Conservation (phyloP, 768 basidiomycete genomes). For the Boletellus emodensis region DNA sequence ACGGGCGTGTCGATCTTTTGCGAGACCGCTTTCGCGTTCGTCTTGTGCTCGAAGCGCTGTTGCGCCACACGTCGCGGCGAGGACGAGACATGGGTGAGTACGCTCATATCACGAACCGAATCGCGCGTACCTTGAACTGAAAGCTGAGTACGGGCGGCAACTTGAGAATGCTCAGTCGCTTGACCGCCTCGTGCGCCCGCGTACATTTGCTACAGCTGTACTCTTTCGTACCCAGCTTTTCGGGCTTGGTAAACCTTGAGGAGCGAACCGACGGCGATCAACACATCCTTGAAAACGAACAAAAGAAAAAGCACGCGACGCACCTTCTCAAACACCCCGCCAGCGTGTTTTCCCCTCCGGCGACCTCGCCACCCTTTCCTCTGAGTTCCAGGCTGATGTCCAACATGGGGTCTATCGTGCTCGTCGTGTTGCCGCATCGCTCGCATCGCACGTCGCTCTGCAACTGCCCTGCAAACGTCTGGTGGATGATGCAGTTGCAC, state of each 20-base stretch:
- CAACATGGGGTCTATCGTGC: conserved; percentile 82
- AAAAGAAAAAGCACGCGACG: conserved; percentile 3
- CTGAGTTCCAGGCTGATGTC: conserved; percentile 87
- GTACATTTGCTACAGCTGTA: conserved; percentile 84
- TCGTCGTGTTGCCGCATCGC: conserved; percentile 73
- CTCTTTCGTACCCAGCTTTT: conserved; percentile 77
- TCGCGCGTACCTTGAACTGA: conserved; percentile 79
- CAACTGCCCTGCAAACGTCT: conserved; percentile 80
- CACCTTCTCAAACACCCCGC: conserved; percentile 73
- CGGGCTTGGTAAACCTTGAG: conserved; percentile 75
- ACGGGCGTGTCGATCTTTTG: conserved; percentile 84
- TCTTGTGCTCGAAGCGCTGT: conserved; percentile 91
- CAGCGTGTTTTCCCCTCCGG: conserved; percentile 61
- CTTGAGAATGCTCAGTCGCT: conserved; percentile 78
- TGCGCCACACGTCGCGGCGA: not conserved
- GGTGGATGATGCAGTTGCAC: conserved; percentile 90
- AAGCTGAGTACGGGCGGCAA: conserved; percentile 89
- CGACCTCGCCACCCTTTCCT: conserved; percentile 42
- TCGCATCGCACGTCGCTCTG: conserved; percentile 90
- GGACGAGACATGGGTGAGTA: too few species aligned
- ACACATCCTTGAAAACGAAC: too few species aligned
- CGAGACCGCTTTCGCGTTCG: conserved; percentile 63
- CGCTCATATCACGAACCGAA: not conserved
- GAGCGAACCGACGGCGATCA: too few species aligned
- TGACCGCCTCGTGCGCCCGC: conserved; percentile 73